Percentiles rank a stretch among this genome's conserved stretches.
Conservation (phyloP, 495 filamentous ascomycete genomes). For the Bacidia gigantensis region DNA sequence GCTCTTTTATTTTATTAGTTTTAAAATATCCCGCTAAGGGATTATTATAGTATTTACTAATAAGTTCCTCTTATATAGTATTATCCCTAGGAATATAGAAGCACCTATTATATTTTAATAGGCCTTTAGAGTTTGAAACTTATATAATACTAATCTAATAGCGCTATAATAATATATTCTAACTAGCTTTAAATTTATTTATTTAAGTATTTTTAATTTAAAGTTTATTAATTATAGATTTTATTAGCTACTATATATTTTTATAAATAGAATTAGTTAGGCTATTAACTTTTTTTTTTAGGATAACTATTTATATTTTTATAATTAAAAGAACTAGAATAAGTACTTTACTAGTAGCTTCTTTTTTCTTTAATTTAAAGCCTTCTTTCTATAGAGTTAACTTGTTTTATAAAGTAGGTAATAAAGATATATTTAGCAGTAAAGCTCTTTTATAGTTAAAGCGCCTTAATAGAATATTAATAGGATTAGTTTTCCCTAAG, state of each 20-base stretch:
- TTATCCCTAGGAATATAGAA: too few species aligned
- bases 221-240: not conserved
- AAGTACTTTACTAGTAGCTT: too few species aligned
- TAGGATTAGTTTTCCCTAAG: too few species aligned
- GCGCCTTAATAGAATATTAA: not conserved
- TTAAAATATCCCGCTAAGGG: not conserved
- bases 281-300: not conserved
- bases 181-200: not conserved
- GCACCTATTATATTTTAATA: too few species aligned
- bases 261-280: not conserved
- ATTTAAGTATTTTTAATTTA: not conserved
- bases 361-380: not conserved
- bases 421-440: not conserved
- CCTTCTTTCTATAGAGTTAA: too few species aligned
- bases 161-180: not conserved
- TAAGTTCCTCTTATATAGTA: too few species aligned
- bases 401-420: too few species aligned
- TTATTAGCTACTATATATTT: not conserved
- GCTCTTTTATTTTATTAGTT: not conserved
- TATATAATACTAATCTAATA: too few species aligned
- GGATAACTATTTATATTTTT: too few species aligned
- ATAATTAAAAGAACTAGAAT: too few species aligned
- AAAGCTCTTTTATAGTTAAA: not conserved
- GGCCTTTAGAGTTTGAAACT: too few species aligned
- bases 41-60: too few species aligned